Evolutionary conservation across 2,329 filamentous ascomycete genomes (phyloP).

Genomic region (Neospermospora avenae): DNA sequence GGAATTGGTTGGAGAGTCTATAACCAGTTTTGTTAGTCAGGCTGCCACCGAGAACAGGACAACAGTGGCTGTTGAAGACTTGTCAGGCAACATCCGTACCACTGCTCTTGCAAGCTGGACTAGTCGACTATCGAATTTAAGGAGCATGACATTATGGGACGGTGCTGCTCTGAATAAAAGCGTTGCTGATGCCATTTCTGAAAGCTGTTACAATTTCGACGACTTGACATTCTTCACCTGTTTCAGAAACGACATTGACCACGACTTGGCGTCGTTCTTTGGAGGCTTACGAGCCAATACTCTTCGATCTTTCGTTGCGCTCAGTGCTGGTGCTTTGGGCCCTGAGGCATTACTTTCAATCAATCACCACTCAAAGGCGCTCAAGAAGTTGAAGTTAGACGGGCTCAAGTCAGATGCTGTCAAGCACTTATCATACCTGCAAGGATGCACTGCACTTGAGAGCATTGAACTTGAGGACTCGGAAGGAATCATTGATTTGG

Average conservation of each 20-base stretch:
- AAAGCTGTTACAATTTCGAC: slow-evolving; percentile 58
- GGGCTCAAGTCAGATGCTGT: slow-evolving; percentile 47
- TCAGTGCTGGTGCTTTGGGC: slow-evolving; percentile 53
- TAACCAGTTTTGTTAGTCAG: slow-evolving; percentile 49
- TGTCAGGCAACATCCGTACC: slow-evolving; percentile 53
- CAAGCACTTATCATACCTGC: slow-evolving; percentile 46
- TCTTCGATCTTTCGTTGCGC: slow-evolving; percentile 55
- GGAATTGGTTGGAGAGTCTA: slow-evolving; percentile 52
- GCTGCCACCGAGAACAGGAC: slow-evolving; percentile 41
- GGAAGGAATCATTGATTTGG: slow-evolving; percentile 43
- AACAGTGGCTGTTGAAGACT: slow-evolving; percentile 52
- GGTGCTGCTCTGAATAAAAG: slow-evolving; percentile 56
- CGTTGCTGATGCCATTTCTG: slow-evolving; percentile 50
- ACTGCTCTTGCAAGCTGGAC: slow-evolving; percentile 56
- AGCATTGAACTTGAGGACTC: slow-evolving; percentile 45
- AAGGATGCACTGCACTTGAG: slow-evolving; percentile 47
- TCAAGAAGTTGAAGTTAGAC: slow-evolving; percentile 50
- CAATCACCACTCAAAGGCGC: slow-evolving; percentile 49
- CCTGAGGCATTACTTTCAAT: slow-evolving; percentile 52
- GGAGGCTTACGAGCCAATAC: slow-evolving; percentile 52
- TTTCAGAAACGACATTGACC: slow-evolving; percentile 40
- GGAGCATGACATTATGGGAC: slow-evolving; percentile 57
- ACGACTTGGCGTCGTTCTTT: slow-evolving; percentile 57
- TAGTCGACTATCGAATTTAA: slow-evolving; percentile 54
- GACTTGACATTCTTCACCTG: slow-evolving; percentile 55